Base-by-base conservation (phyloP, 805 yeast species). In the Suhomyces sp. region DNA sequence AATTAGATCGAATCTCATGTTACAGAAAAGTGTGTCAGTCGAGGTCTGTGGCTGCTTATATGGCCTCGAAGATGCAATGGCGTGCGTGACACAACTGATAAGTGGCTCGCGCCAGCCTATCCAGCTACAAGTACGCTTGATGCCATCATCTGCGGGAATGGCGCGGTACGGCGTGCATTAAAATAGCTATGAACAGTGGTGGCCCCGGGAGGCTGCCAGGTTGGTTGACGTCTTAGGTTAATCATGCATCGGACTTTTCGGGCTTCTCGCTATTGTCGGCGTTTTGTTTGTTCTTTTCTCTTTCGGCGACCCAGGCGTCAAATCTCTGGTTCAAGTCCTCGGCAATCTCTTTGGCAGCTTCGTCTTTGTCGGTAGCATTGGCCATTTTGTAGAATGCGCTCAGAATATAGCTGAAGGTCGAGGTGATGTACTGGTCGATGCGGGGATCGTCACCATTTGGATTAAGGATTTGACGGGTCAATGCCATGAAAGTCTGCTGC, bases 321-420 rank as follows among this genome's bases (percentile, higher is more conserved):
- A 70, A 60, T 44, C 59, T 66, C 3, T 36, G 35, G 36, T 60
- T 63, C 53, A 73, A 60, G 54, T 73, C 78, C 4, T 68, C 60
- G 1, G 76, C 73, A 22, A 74, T 67, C 41, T 70, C 74, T 29
- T 66, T 54, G 4, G 74, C 66, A 1, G 76, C 63, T 13, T 61
- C 63, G 22, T 72, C 72, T 41, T 60, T 69, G 53, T 73, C 71
- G n/a, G 58, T 58, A 4, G 73, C 54, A 2, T 60, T 62, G n/a
- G 65, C 55, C 70, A 73, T 67, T 50, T 68, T 69, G 36, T 60
- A 41, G 45, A 66, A 57, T 17, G 62, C 64, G 2, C 56, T 54
- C 52, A 53, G 60, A 26, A 74, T 57, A 53, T 72, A 72, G 23
- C 56, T 52, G 50, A 67, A 65, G 2, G 72, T 57, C 36, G 56